phyloP scores from a whole-genome alignment of 495 filamentous ascomycete species.

The Neurospora discreta region DNA sequence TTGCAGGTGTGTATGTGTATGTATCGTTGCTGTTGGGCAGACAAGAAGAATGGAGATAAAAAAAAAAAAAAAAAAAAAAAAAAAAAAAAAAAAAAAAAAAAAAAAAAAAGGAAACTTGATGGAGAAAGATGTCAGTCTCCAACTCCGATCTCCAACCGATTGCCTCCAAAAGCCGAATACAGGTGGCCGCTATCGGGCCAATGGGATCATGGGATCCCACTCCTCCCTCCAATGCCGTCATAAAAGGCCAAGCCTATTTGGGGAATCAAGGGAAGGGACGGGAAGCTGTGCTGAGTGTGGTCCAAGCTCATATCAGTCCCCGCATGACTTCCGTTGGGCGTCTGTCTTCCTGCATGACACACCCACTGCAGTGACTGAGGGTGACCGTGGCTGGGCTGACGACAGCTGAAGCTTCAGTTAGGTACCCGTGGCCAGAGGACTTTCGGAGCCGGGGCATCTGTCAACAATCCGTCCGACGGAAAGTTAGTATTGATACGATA shows the following conservation, averaged over 20 bases:
- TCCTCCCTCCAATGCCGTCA: neutral
- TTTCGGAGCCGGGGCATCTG: neutral
- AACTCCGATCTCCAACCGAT: neutral
- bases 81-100: too few species aligned
- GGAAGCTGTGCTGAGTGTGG: too few species aligned
- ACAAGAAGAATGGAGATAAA: neutral
- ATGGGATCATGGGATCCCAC: neutral
- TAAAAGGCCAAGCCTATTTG: neutral
- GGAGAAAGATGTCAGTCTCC: neutral
- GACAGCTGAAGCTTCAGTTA: neutral
- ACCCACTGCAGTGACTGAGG: too few species aligned
- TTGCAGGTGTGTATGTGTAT: neutral
- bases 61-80: too few species aligned
- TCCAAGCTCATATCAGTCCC: neutral
- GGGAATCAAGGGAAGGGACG: too few species aligned
- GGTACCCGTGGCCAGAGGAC: too few species aligned
- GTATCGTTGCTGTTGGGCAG: neutral
- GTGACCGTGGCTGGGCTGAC: neutral
- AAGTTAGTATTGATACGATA: neutral
- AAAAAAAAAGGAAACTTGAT: too few species aligned
- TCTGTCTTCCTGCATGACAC: too few species aligned
- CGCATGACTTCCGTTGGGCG: neutral
- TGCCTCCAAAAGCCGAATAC: neutral
- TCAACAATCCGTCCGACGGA: neutral
- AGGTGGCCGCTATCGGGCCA: neutral